phyloP scores from a whole-genome alignment of 2,329 filamentous ascomycete species.

The Fusarium zealandicum region DNA sequence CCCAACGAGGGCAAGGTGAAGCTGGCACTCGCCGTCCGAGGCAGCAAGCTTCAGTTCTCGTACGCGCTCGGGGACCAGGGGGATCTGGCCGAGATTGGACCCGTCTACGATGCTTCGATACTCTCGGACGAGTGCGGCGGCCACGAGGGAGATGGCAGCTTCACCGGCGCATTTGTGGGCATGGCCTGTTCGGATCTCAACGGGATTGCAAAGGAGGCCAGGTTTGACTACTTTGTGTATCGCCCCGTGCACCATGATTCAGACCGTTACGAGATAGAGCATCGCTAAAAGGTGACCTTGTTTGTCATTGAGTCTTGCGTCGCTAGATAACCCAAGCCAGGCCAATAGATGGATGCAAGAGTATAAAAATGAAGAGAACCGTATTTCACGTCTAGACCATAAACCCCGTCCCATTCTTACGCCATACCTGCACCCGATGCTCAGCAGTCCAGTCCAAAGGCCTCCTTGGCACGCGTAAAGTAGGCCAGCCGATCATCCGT shows the following conservation, averaged over 20 bases:
- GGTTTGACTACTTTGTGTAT: constrained; percentile 62
- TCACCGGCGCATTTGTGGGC: constrained; percentile 67
- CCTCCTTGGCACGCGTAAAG: constrained; percentile 56
- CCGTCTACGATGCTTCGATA: constrained; percentile 65
- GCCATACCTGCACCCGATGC: neutral
- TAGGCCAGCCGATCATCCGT: constrained; percentile 48
- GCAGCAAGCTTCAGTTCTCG: constrained; percentile 61
- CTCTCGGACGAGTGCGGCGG: constrained; percentile 70
- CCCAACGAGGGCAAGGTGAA: constrained; percentile 63
- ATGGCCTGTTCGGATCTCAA: constrained; percentile 64
- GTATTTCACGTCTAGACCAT: neutral
- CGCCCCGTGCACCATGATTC: constrained; percentile 54
- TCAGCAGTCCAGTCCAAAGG: constrained; percentile 49
- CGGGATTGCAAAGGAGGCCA: constrained; percentile 54
- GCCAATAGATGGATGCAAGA: neutral
- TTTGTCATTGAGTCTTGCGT: no score
- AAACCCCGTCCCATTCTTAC: neutral
- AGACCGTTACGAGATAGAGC: constrained; percentile 55
- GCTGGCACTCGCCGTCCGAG: constrained; percentile 60
- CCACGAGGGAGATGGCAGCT: constrained; percentile 67
- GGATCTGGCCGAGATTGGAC: constrained; percentile 59
- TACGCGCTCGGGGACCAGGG: constrained; percentile 59
- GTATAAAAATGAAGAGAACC: neutral
- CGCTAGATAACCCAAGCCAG: no score
- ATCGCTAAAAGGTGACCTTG: no score